Percentiles rank a stretch among this genome's conserved stretches.
These are phyloP conservation scores for Krasilnikovozyma curviuscula DNA, from an alignment of 768 basidiomycete genomes.

Conservation along the genomic window DNA sequence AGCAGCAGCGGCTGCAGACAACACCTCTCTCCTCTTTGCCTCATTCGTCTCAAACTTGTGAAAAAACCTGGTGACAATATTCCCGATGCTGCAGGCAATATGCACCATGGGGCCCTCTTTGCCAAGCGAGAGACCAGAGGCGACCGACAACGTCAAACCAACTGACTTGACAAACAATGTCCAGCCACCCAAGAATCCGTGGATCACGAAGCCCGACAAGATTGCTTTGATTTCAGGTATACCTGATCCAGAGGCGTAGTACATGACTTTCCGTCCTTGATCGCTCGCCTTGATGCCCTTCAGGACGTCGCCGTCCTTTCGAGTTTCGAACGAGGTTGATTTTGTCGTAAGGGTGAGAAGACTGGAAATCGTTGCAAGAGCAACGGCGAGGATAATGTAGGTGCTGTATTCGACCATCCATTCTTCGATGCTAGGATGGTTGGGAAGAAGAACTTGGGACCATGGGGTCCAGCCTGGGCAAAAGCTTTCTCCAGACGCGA, in stretches of 20 bases:
- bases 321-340: constrained; percentile 67
- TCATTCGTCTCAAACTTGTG: constrained; percentile 89
- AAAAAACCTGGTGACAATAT: constrained; percentile 71
- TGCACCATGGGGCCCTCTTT: constrained; percentile 30
- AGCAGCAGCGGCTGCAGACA: constrained; percentile 89
- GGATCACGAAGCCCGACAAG: constrained; percentile 68
- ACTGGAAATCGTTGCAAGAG: constrained; percentile 50
- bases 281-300: constrained; percentile 1
- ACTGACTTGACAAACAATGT: constrained; percentile 77
- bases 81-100: constrained; percentile 79
- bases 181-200: constrained; percentile 83
- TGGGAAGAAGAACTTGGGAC: constrained; percentile 36
- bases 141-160: constrained; percentile 75
- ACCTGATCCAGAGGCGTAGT: constrained; percentile 86
- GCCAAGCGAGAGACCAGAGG: constrained; percentile 74
- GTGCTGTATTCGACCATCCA: constrained; percentile 42
- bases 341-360: constrained; percentile 72
- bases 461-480: constrained; percentile 47
- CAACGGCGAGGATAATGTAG: constrained; percentile 59
- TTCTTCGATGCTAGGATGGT: constrained; percentile 26
- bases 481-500: not conserved
- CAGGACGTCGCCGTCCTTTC: constrained; percentile 41
- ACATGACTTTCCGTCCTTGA: constrained; percentile 44
- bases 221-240: constrained; percentile 48
- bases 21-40: constrained; percentile 81